Evolutionary conservation across 2,329 filamentous ascomycete species (phyloP), one percentile per base, ranked within the genome.

Genomic region (Penicillium brasilianum): DNA sequence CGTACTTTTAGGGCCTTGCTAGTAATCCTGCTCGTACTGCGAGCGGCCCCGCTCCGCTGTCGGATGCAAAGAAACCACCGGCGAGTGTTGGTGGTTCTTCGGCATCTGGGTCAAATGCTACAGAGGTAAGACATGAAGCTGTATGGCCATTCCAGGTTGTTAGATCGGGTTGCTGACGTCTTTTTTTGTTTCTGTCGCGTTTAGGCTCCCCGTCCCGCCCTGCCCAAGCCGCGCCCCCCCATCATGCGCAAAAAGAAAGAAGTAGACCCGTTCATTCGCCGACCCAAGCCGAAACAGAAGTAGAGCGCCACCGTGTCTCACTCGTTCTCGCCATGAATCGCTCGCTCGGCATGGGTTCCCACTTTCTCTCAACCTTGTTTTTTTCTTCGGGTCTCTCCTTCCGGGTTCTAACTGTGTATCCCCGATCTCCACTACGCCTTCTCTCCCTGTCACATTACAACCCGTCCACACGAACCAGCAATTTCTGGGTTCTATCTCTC

Each of bases 221-320:
- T 49, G 22, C 56, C 54, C 7, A 67, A 64, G 51, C 69, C 66
- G 16, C 65, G 59, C 36, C 76, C 73, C 25, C 70, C 72, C 22
- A 71, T 69, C 20, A 70, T 74, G 55, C 76, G 77, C 50, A 77
- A 73, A 52, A 79, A 76, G 67, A 79, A 78, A 62, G 71, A 75
- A 22, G 71, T 61, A 20, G 77, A 79, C 57, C 76, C 76, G 3
- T 80, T 80, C 60, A 79, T 80, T 60, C 71, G 77, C 39, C 77
- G 44, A n/a, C 25, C 77, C 16, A 79, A 77, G 63, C 69, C 72
- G 58, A 73, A 73, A 61, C 72, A 63, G 65, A 66, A 65, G 53
- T 65, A 64, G 52, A 34, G 32, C 34, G 22, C 34, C 44, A 41
- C 36, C 25, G 55, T 57, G 44, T 57, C 32, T 57, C 55, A 51